Evolutionary conservation across 495 filamentous ascomycete species (phyloP).

Genomic region (Stereocaulon alpinum): DNA sequence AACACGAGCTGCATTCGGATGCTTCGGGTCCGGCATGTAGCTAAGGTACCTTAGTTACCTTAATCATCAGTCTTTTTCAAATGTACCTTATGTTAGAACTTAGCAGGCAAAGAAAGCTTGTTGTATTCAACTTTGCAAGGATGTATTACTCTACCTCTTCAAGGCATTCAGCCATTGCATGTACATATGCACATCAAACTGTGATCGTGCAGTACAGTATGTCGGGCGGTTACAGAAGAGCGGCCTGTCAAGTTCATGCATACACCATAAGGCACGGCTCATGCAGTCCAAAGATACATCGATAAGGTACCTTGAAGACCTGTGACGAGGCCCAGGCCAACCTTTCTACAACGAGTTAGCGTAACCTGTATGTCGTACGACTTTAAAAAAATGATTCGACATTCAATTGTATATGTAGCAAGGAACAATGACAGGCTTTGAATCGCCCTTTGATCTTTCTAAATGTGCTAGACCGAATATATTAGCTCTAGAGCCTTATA

Average conservation of each 20-base stretch:
- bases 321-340: background rate
- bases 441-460: constrained; percentile 57
- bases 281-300: background rate
- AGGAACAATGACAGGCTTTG: background rate
- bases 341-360: constrained; percentile 1
- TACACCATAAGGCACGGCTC: constrained; percentile 2
- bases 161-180: background rate
- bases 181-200: background rate
- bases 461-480: constrained; percentile 82
- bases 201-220: background rate
- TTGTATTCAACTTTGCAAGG: background rate
- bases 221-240: background rate
- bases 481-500: constrained; percentile 68
- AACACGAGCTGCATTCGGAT: background rate
- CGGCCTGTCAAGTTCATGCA: background rate
- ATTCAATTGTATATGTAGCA: background rate
- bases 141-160: background rate
- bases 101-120: no score
- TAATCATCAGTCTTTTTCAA: background rate
- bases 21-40: background rate
- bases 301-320: background rate
- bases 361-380: background rate
- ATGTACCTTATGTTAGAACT: background rate
- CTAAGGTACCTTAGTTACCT: no score
- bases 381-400: background rate